Evolutionary conservation across 306 rosid species (phyloP), one percentile per base, ranked within the genome.

Genomic region (Canavalia gladiata): DNA sequence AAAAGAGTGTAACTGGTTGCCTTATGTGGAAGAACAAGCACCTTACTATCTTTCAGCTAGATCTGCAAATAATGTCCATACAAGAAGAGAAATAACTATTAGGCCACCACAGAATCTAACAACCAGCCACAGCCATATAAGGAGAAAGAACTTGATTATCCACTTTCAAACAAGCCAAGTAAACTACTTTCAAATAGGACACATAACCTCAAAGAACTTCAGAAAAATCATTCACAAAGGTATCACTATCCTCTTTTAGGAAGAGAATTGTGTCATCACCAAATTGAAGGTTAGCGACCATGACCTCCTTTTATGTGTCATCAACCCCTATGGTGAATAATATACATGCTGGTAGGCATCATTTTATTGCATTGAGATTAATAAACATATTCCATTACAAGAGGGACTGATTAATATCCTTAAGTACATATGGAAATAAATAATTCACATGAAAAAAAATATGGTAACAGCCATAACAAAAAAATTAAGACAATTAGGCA

Each of bases 361-460:
- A 56, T 18, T 25, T 28, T 25, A 25, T 28, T 56, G 34, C 10
- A 56, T 28, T 6, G 33, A 52, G 29, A 45, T 6, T 54, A 56
- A 56, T 28, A 56, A 0, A 28, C 28, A 30, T 2, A 4, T 56
- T 25, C 31, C 31, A 28, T 28, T 34, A 57, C 63, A 2, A 29
- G 11, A 57, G 29, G 37, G 37, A 57, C 63, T 25, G 2, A 29
- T 11, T 50, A 18, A 18, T 18, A 18, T 18, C 25, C 25, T 18
- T 18, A 18, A 18, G 25, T 0, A 18, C 25, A 18, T 18, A 18
- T 18, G 25, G 25, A 18, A 30, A 58, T 58, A 58, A 8, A 30
- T 58, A 58, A 58, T 58, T 58, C 64, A 8, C 64, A 58, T 30
- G 39, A 4, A 54, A 3, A 69, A 79, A 45, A 58, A 58, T 28